Evolutionary conservation across 2,329 filamentous ascomycete species (phyloP).

Genomic region (Pseudocercospora fijiensis): DNA sequence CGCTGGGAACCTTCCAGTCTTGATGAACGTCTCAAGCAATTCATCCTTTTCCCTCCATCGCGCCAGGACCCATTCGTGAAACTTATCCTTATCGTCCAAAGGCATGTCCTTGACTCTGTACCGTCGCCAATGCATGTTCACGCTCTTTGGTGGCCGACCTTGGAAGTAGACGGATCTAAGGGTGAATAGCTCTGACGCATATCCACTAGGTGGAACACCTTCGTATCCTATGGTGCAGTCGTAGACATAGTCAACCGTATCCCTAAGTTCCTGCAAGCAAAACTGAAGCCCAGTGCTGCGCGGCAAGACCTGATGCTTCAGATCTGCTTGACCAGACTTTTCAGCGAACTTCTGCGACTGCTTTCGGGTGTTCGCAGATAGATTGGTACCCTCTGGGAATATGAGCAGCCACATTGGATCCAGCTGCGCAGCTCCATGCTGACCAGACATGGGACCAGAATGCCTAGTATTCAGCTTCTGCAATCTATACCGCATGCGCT

Average conservation of each 20-base stretch:
- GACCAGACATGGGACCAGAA: constrained; percentile 39
- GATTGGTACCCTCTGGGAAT: constrained; percentile 84
- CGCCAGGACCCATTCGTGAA: constrained; percentile 77
- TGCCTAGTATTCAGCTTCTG: constrained; percentile 63
- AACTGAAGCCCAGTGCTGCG: constrained; percentile 78
- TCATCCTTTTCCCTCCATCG: constrained; percentile 92
- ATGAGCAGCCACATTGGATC: constrained; percentile 84
- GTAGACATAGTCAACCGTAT: constrained; percentile 77
- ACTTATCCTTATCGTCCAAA: constrained; percentile 66
- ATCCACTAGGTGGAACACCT: constrained; percentile 77
- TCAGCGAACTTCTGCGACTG: constrained; percentile 73
- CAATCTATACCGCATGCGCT: constrained; percentile 71
- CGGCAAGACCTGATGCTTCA: constrained; percentile 70
- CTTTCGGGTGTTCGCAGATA: constrained; percentile 68
- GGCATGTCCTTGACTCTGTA: constrained; percentile 80
- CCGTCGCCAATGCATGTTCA: constrained; percentile 94
- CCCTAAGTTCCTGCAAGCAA: constrained; percentile 72
- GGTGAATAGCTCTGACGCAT: constrained; percentile 83
- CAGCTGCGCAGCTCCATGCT: constrained; percentile 29
- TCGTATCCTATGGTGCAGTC: constrained; percentile 96
- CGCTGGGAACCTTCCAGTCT: constrained; percentile 77
- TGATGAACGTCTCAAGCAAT: constrained; percentile 72
- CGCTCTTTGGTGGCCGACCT: constrained; percentile 84
- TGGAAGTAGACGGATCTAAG: constrained; percentile 83
- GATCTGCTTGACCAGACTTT: constrained; percentile 69